phyloP scores from a whole-genome alignment of 176 grass and related monocot genomes.

The Hordeum vulgare region DNA sequence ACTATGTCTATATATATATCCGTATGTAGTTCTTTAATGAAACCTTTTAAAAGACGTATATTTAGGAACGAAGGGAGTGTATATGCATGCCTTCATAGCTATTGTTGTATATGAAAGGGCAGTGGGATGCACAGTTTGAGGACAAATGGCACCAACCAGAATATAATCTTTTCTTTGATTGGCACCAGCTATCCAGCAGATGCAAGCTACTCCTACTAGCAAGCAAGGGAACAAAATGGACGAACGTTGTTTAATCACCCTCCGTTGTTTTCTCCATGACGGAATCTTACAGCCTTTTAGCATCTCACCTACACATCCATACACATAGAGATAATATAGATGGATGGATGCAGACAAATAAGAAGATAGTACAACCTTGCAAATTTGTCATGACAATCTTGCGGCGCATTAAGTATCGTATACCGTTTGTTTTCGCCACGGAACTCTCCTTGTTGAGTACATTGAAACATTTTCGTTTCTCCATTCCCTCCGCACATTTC shows the following conservation, averaged over 20 bases:
- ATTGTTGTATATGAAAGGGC: not conserved
- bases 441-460: fast-evolving
- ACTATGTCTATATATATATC: no score
- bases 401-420: not conserved
- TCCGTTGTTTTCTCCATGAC: slow-evolving; percentile 9
- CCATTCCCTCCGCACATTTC: no score
- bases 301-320: slow-evolving; percentile 23
- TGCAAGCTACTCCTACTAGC: slow-evolving; percentile 14
- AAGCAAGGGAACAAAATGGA: slow-evolving; percentile 35
- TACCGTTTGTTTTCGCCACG: not conserved
- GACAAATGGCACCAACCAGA: slow-evolving; percentile 17
- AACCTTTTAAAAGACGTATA: no score
- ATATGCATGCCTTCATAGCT: not conserved
- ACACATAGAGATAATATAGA: not conserved
- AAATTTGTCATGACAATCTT: not conserved
- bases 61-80: no score
- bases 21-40: no score
- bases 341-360: not conserved
- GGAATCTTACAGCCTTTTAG: slow-evolving; percentile 55
- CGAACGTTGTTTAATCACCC: not conserved
- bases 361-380: slow-evolving; percentile 8
- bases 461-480: no score
- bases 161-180: slow-evolving; percentile 22
- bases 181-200: slow-evolving; percentile 27
- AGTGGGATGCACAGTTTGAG: not conserved